phyloP scores from a whole-genome alignment of 208 protist genomes.

The Acanthamoeba triangularis region DNA sequence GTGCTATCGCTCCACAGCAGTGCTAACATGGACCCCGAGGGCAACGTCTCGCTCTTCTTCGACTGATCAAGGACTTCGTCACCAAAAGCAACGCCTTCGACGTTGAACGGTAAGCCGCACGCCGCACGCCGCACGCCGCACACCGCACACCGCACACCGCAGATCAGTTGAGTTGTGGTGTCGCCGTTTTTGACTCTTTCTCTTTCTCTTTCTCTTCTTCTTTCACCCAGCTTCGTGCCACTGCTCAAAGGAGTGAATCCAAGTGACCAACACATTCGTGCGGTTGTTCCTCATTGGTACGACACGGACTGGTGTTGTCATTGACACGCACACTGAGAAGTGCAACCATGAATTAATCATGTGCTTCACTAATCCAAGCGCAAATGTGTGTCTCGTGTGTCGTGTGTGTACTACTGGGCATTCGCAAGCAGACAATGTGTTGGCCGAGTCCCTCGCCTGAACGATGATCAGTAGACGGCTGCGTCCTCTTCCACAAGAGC shows the following conservation, averaged over 20 bases:
- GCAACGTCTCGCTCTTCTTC: not conserved
- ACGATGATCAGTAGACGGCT: too few species aligned
- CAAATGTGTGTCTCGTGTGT: not conserved
- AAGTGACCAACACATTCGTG: slow-evolving; percentile 15
- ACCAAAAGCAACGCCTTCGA: slow-evolving; percentile 89
- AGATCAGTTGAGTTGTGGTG: too few species aligned
- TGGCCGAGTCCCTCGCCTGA: slow-evolving; percentile 90
- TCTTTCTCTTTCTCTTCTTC: too few species aligned
- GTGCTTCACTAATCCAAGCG: not conserved
- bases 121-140: too few species aligned
- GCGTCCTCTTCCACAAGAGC: too few species aligned
- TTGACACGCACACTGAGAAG: not conserved
- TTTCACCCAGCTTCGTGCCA: not conserved
- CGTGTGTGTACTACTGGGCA: slow-evolving; percentile 74
- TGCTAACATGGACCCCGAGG: not conserved
- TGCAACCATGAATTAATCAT: not conserved
- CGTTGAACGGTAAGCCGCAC: slow-evolving; percentile 79
- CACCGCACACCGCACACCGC: too few species aligned
- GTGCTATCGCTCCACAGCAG: too few species aligned
- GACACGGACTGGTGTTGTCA: not conserved
- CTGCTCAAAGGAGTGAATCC: slow-evolving; percentile 16
- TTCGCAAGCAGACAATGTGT: slow-evolving; percentile 85
- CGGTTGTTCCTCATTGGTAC: not conserved
- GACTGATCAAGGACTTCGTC: slow-evolving; percentile 92
- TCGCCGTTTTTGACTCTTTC: too few species aligned